Percentiles rank a stretch among this genome's conserved stretches.
Conservation (phyloP, 2,329 filamentous ascomycete species). For the Beauveria bassiana region DNA sequence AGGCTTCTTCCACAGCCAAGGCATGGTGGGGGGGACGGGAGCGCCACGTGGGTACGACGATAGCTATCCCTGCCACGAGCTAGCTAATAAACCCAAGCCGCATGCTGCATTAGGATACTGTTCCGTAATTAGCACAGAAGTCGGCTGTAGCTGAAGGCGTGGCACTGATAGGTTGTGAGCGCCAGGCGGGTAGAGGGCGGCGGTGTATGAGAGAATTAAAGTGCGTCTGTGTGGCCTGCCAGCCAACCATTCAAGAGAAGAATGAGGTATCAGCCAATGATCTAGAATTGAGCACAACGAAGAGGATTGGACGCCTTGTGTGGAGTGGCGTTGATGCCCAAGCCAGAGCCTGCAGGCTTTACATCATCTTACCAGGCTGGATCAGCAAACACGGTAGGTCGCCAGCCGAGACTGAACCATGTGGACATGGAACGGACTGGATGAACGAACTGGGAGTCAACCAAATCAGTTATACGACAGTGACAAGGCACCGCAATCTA, state of each 20-base stretch:
- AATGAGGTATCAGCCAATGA: not conserved
- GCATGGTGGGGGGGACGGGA: conserved; percentile 2
- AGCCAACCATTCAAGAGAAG: not conserved
- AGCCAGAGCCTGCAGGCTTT: conserved; percentile 6
- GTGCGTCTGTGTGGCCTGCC: not conserved
- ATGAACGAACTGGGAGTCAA: conserved; percentile 5
- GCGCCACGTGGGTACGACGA: conserved; percentile 12
- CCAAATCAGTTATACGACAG: not conserved
- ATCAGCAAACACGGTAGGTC: not conserved
- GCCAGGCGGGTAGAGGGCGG: not conserved
- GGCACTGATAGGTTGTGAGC: not conserved
- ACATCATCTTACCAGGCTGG: not conserved
- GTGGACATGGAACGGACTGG: not conserved
- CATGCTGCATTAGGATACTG: conserved; percentile 9
- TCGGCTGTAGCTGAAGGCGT: not conserved
- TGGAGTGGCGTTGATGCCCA: conserved; percentile 7
- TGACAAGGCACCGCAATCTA: not conserved
- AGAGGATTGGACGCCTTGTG: conserved; percentile 4
- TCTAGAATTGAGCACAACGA: not conserved
- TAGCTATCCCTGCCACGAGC: not conserved
- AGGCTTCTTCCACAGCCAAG: not conserved
- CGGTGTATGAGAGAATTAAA: not conserved
- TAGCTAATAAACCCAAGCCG: not conserved
- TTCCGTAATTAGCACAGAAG: conserved; percentile 9
- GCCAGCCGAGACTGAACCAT: not conserved